Base-by-base conservation (phyloP, 2,329 filamentous ascomycete species). In the Cadophora sp. region DNA sequence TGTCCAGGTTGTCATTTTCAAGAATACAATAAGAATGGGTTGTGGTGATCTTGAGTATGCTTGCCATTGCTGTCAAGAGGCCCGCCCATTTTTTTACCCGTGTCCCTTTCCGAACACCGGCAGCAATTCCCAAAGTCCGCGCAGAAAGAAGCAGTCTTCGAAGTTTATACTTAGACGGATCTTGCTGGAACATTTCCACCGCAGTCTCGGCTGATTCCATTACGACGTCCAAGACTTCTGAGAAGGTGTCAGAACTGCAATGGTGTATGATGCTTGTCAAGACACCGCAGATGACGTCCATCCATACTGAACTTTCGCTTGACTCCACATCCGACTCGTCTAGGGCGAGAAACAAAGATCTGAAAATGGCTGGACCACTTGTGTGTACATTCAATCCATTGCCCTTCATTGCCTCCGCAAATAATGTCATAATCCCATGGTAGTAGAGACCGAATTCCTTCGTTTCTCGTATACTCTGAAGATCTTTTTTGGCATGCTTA, bases 341-440 rank as follows among this genome's bases (percentile, higher is more conserved):
- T 0, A 79, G 65, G 34, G 69, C 69, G 14, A 69, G 63, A n/a
- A 90, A 76, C 5, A 91, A 79, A 1, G 83, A 79, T 46, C 81
- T 79, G 64, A 89, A 81, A 16, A 89, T 82, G 8, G 84, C 81
- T 2, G 85, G 78, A 1, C 86, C 88, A 16, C 84, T 85, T 1
- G 89, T 90, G 74, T 91, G 88, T 58, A 91, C 79, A 1, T 82
- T 84, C 60, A 84, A 75, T 2, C 88, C 87, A 16, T 88, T 85
- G 19, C 88, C 86, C 79, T 91, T 91, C 73, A 88, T 85, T 9
- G 94, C 90, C 79, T 98, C 95, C 4, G 93, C 90, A 76, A 97
- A 93, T 84, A 98, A 90, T 22, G 89, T 92, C 93, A 97, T 97
- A 56, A 97, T 80, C 65, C 95, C 96, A 77, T 97, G 90, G 71